Conservation (phyloP, 768 basidiomycete genomes). For the Punctularia strigosozonata region DNA sequence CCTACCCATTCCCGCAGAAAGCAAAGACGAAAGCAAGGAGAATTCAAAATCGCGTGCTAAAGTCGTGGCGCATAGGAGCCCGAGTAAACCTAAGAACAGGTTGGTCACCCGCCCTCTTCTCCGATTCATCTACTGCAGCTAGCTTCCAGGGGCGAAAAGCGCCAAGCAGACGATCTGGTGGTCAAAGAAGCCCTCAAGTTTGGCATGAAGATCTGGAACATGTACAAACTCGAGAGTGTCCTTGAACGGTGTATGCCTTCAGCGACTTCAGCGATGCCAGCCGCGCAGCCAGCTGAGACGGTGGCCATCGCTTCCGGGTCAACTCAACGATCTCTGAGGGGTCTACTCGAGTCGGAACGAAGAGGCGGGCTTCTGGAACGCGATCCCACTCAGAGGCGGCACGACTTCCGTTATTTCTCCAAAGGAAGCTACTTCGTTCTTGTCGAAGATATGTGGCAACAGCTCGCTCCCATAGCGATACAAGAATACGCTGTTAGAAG, state of each 20-base stretch:
- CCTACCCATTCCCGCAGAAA: conserved; percentile 24
- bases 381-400: conserved; percentile 79
- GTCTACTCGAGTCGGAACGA: conserved; percentile 69
- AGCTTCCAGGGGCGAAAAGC: background rate
- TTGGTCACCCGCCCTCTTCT: background rate
- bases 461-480: conserved; percentile 73
- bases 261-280: too few relatives aligned
- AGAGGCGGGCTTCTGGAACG: conserved; percentile 83
- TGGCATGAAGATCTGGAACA: conserved; percentile 81
- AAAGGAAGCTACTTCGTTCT: conserved; percentile 69
- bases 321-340: conserved; percentile 37
- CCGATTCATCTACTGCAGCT: background rate
- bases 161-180: conserved; percentile 22
- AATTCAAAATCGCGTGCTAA: conserved; percentile 31
- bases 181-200: conserved; percentile 57
- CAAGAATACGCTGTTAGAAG: conserved; percentile 65
- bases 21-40: conserved; percentile 47
- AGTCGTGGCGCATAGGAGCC: conserved; percentile 10
- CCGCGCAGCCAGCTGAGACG: conserved; percentile 16
- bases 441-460: conserved; percentile 80
- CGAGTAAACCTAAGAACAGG: background rate
- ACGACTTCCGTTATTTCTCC: conserved; percentile 81
- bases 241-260: conserved; percentile 52
- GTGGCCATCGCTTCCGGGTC: conserved; percentile 15
- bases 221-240: conserved; percentile 60